These are phyloP conservation scores for Rhizophagus prolifer DNA, from an alignment of 192 early-diverging fungal species.

Conservation along the genomic window DNA sequence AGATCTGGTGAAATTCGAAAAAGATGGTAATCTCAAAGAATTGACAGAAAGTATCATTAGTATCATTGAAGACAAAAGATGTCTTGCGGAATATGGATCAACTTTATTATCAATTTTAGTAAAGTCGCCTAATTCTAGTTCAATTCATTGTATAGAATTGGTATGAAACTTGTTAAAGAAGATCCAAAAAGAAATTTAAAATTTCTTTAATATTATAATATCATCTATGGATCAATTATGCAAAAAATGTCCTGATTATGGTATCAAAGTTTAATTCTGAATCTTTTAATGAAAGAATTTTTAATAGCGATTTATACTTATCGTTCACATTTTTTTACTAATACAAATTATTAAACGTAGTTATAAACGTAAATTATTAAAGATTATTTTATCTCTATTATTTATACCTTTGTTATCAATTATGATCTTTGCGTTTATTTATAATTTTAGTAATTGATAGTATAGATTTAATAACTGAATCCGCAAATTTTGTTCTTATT, in stretches of 20 bases:
- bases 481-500: neutral
- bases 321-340: neutral
- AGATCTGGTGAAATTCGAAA: too few species aligned
- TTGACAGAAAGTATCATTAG: too few species aligned
- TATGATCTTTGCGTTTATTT: too few species aligned
- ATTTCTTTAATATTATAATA: neutral
- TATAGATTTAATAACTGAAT: too few species aligned
- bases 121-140: neutral
- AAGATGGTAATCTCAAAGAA: too few species aligned
- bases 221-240: neutral
- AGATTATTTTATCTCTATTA: too few species aligned
- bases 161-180: neutral
- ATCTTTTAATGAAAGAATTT: neutral
- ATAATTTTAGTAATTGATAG: too few species aligned
- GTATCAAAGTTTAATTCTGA: neutral
- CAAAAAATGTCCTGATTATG: neutral
- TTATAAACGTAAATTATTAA: too few species aligned
- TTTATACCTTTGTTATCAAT: too few species aligned
- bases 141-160: neutral
- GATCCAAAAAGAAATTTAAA: neutral
- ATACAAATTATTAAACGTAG: too few species aligned
- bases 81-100: neutral
- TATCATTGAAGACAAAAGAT: neutral
- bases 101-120: neutral
- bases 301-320: too few species aligned